Evolutionary conservation across 208 protist species (phyloP), one percentile per base, ranked within the genome.

Genomic region (Phytomonas sp.): DNA sequence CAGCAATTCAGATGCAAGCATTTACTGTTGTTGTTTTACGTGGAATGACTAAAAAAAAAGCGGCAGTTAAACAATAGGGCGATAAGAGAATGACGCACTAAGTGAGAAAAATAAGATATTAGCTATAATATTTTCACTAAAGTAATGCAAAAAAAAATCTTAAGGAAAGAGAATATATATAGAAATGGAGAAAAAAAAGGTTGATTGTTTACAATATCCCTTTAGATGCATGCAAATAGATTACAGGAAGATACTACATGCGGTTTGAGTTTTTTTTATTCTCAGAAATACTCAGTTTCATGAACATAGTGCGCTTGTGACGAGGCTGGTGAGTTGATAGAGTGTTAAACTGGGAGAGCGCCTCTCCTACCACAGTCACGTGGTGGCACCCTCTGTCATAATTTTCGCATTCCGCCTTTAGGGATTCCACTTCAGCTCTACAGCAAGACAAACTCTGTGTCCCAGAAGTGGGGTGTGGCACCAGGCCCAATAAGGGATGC

Each of bases 111-210:
- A 23, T 26, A 26, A 26, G 45, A 56, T 56, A 26, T 5, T 56
- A 26, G 19, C 45, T 12, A 56, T 56, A 6, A 26, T 26, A 5
- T 23, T 56, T 56, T 56, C 23, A 32, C 4, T 31, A n/a, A 69
- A 31, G 8, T n/a, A 69, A n/a, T 49, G 19, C 0, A 30, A 34
- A 29, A 26, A 52, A 60, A 36, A 59, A 61, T 12, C 29, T 4
- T 26, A 26, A 33, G 45, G 23, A 56, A 56, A 6, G 33, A 8
- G 45, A 42, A 66, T 23, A 33, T 12, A 56, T 8, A 64, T 19
- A 6, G 26, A 33, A 10, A 73, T 29, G 73, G 26, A 30, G 37
- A 69, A 74, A 67, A 74, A 30, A 72, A 64, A 66, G 62, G 29
- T 36, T 26, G 14, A 64, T 34, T 16, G 5, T 11, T 45, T 52